A percentile compares a stretch with the other conserved stretches of the same genome.
Conservation (phyloP, 495 filamentous ascomycete genomes). For the Neurospora terricola region DNA sequence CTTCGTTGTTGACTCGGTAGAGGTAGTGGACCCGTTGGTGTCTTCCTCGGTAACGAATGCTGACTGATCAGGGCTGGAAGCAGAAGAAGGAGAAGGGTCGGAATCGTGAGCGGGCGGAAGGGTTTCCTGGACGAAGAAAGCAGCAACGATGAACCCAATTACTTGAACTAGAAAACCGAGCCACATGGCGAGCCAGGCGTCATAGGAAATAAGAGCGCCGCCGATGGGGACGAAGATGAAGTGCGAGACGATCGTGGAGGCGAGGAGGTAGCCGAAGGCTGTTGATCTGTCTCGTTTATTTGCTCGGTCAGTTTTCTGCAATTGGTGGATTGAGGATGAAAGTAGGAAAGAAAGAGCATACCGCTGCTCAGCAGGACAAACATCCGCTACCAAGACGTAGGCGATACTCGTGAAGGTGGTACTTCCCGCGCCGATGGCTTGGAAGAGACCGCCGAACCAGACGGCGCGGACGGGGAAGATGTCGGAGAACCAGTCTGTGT, state of each 20-base stretch:
- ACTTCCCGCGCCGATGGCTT: slow-evolving; percentile 41
- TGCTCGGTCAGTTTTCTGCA: no score
- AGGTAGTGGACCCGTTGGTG: not conserved
- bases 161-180: slow-evolving; percentile 35
- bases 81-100: not conserved
- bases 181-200: slow-evolving; percentile 44
- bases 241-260: slow-evolving; percentile 5
- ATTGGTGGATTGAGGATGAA: no score
- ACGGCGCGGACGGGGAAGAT: slow-evolving; percentile 37
- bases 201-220: slow-evolving; percentile 34
- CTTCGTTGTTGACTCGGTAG: not conserved
- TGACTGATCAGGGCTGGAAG: no score
- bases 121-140: slow-evolving; percentile 35
- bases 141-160: slow-evolving; percentile 10
- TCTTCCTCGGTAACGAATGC: not conserved
- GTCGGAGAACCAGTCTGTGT: slow-evolving; percentile 20
- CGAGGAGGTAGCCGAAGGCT: slow-evolving; percentile 41
- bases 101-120: slow-evolving; percentile 3
- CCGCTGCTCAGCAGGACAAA: slow-evolving; percentile 40
- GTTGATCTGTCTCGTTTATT: slow-evolving; percentile 11
- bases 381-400: slow-evolving; percentile 46
- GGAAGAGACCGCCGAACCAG: slow-evolving; percentile 42
- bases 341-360: no score
- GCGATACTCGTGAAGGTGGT: slow-evolving; percentile 38
- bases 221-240: slow-evolving; percentile 30